Percentiles rank a stretch among this genome's conserved stretches.
Evolutionary conservation across 176 grass and related monocot genomes (phyloP).

Genomic region (Musa beccarii): DNA sequence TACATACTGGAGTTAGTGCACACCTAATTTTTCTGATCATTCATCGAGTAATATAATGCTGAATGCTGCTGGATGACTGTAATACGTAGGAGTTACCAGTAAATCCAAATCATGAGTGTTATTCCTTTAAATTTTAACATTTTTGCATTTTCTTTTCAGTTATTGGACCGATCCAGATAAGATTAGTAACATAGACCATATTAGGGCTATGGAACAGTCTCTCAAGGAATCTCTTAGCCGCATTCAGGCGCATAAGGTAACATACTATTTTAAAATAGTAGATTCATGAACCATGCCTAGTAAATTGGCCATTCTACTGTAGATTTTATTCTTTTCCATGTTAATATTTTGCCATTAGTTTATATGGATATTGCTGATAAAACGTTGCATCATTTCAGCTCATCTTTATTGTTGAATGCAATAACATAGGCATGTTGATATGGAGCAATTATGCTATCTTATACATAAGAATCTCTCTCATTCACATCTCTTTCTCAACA

Average conservation of each 20-base stretch:
- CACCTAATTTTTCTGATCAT: background rate
- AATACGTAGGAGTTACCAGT: background rate
- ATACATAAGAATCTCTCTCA: background rate
- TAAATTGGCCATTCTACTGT: background rate
- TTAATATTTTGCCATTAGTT: background rate
- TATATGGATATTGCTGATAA: background rate
- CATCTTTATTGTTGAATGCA: background rate
- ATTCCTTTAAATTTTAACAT: background rate
- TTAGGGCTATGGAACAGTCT: slow-evolving; percentile 74
- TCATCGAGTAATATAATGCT: background rate
- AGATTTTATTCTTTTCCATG: background rate
- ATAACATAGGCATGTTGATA: background rate
- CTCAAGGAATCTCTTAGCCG: slow-evolving; percentile 53
- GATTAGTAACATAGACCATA: slow-evolving; percentile 58
- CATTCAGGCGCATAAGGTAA: slow-evolving; percentile 54
- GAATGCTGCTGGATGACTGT: background rate
- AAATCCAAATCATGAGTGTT: background rate
- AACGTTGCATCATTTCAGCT: background rate
- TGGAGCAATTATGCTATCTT: background rate
- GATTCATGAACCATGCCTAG: background rate
- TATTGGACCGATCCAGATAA: slow-evolving; percentile 64
- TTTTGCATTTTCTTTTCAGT: slow-evolving; percentile 41
- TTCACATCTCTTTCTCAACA: background rate
- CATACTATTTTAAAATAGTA: background rate
- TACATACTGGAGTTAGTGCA: background rate